Percentiles rank a stretch among this genome's conserved stretches.
Evolutionary conservation across 345 rosid species (phyloP).

Genomic region (Viola odorata): DNA sequence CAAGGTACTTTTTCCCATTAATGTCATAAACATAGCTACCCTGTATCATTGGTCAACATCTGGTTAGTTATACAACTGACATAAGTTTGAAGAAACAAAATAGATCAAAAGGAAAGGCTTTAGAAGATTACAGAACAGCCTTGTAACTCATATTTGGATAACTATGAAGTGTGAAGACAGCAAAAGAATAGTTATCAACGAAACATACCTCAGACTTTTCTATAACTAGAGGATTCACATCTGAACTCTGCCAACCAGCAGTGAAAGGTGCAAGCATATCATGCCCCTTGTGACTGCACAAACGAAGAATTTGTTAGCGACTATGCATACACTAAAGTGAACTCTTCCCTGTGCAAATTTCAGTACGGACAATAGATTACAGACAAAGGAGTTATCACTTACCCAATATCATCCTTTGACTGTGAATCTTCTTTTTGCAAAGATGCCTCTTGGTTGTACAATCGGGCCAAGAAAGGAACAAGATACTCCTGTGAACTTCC

Average conservation of each 20-base stretch:
- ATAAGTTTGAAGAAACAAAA: background rate
- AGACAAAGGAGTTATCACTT: background rate
- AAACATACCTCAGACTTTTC: slow-evolving; percentile 68
- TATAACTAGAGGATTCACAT: slow-evolving; percentile 70
- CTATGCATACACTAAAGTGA: background rate
- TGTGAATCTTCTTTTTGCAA: slow-evolving; percentile 37
- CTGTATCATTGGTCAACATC: slow-evolving; percentile 31
- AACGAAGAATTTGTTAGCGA: slow-evolving; percentile 10
- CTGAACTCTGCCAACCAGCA: slow-evolving; percentile 89
- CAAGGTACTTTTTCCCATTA: slow-evolving; percentile 82
- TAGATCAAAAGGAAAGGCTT: background rate
- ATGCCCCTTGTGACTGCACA: slow-evolving; percentile 77
- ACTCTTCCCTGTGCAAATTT: background rate
- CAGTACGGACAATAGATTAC: background rate
- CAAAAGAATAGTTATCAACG: background rate
- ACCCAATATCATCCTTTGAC: slow-evolving; percentile 33
- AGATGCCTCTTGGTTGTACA: slow-evolving; percentile 48
- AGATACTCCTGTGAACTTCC: slow-evolving; percentile 27
- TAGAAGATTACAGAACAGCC: background rate
- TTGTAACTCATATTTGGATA: background rate
- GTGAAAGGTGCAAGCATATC: slow-evolving; percentile 99
- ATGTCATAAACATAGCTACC: slow-evolving; percentile 79
- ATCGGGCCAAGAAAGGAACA: slow-evolving; percentile 33
- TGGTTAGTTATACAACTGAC: slow-evolving; percentile 1
- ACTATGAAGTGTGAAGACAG: background rate